phyloP scores from a whole-genome alignment of 2,329 filamentous ascomycete species.

The Penicillium sp. region DNA sequence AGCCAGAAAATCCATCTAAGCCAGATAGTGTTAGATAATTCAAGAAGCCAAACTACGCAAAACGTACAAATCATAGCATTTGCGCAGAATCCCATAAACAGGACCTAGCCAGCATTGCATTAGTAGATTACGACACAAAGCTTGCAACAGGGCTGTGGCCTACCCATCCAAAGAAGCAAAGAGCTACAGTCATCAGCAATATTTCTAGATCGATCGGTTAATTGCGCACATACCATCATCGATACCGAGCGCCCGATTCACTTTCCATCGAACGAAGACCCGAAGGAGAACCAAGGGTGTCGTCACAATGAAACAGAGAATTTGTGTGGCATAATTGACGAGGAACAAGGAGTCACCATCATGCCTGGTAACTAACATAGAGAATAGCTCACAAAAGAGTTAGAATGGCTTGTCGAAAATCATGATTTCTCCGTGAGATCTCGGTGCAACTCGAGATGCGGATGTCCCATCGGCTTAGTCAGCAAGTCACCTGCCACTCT shows the following conservation, averaged over 20 bases:
- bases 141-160: background rate
- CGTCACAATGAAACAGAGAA: background rate
- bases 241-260: slow-evolving; percentile 4
- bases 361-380: background rate
- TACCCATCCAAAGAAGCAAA: background rate
- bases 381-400: background rate
- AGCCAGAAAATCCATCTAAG: background rate
- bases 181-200: background rate
- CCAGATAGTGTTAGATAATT: background rate
- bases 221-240: slow-evolving; percentile 8
- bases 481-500: background rate
- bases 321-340: background rate
- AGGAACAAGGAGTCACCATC: background rate
- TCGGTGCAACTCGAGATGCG: too few relatives aligned
- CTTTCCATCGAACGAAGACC: slow-evolving; percentile 7
- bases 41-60: background rate
- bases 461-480: background rate
- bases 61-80: background rate
- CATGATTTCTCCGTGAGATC: background rate
- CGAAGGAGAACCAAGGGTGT: slow-evolving; percentile 7
- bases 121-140: background rate
- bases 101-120: background rate
- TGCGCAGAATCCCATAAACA: background rate
- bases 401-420: background rate
- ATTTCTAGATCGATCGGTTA: background rate